A percentile compares a stretch with the other conserved stretches of the same genome.
Conservation (phyloP, 2,329 filamentous ascomycete genomes). For the Thielaviopsis populi region DNA sequence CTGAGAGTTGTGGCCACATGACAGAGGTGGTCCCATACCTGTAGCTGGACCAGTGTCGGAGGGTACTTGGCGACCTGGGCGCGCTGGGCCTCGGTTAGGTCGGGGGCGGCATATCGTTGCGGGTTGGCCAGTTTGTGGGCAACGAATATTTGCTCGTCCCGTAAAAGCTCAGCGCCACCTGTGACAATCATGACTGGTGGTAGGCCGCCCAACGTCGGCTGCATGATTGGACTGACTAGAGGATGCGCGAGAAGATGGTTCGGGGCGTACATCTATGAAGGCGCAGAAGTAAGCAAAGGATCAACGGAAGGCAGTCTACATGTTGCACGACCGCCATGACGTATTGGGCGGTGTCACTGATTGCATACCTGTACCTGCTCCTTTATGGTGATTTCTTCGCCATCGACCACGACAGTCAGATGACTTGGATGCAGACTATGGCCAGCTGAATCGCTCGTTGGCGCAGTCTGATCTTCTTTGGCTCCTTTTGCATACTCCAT, state of each 20-base stretch:
- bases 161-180: conserved; percentile 75
- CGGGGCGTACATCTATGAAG: conserved; percentile 53
- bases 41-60: conserved; percentile 81
- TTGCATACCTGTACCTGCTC: conserved; percentile 72
- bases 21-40: conserved; percentile 91
- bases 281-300: conserved; percentile 18
- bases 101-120: conserved; percentile 50
- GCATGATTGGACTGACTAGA: conserved; percentile 74
- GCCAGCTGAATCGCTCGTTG: conserved; percentile 7
- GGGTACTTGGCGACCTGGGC: conserved; percentile 50
- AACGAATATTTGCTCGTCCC: conserved; percentile 88
- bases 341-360: not conserved
- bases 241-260: conserved; percentile 79
- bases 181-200: conserved; percentile 76
- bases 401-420: conserved; percentile 49
- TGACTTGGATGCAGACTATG: not conserved
- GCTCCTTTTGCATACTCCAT: not conserved
- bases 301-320: not conserved
- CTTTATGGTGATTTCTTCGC: conserved; percentile 55
- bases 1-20: conserved; percentile 87
- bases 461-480: conserved; percentile 4
- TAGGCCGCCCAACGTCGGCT: conserved; percentile 76
- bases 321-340: not conserved
- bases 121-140: conserved; percentile 91
- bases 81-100: conserved; percentile 47